Percentiles rank a stretch among this genome's conserved stretches.
Conservation (phyloP, 371 early-diverging fungal genomes). For the Mucor mucedo region DNA sequence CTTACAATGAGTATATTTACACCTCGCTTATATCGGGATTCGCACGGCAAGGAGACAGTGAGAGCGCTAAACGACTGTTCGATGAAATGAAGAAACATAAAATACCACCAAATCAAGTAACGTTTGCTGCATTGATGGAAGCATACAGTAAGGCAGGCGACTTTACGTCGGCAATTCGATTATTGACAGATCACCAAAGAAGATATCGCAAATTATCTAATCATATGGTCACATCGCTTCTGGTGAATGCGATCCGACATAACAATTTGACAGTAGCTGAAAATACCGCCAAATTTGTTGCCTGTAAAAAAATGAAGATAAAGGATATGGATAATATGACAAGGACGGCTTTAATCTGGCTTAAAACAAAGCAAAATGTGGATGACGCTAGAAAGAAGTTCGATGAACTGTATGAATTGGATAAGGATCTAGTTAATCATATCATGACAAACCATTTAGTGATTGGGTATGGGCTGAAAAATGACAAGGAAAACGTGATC, state of each 20-base stretch:
- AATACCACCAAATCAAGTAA: slow-evolving; percentile 36
- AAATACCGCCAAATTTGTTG: slow-evolving; percentile 8
- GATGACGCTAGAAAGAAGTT: slow-evolving; percentile 32
- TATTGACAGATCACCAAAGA: slow-evolving; percentile 20
- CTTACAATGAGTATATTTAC: slow-evolving; percentile 45
- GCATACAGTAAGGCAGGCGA: slow-evolving; percentile 47
- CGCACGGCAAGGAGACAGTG: slow-evolving; percentile 36
- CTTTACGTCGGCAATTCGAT: slow-evolving; percentile 29
- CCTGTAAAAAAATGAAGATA: slow-evolving; percentile 13
- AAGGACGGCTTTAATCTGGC: slow-evolving; percentile 42
- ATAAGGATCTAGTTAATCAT: slow-evolving; percentile 26
- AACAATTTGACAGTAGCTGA: slow-evolving; percentile 30
- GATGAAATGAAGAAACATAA: slow-evolving; percentile 42
- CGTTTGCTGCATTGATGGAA: slow-evolving; percentile 41
- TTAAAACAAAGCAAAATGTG: slow-evolving; percentile 32
- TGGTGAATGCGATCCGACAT: slow-evolving; percentile 44
- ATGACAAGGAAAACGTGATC: slow-evolving; percentile 26
- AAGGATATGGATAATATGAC: slow-evolving; percentile 31
- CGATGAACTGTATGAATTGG: slow-evolving; percentile 26
- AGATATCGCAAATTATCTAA: slow-evolving; percentile 6
- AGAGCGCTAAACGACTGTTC: slow-evolving; percentile 37
- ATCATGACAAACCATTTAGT: slow-evolving; percentile 53
- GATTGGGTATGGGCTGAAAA: slow-evolving; percentile 29
- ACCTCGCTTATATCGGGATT: slow-evolving; percentile 49
- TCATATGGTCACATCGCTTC: slow-evolving; percentile 36